Conservation (phyloP, 441 rosid genomes). For the Viola pubescens region DNA sequence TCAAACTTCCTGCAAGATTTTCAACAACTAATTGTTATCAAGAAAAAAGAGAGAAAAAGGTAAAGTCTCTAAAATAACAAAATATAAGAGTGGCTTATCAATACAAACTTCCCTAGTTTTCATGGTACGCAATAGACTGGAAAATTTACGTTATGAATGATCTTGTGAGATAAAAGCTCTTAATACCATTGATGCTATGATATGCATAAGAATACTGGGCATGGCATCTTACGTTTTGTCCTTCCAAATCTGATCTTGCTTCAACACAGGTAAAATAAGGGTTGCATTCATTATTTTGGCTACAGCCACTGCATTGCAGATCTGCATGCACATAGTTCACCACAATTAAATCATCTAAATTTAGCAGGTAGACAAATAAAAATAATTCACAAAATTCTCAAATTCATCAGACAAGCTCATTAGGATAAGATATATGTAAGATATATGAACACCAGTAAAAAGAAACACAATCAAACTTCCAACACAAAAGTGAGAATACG, state of each 20-base stretch:
- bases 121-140: no score
- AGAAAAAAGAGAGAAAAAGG: background rate
- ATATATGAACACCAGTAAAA: background rate
- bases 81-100: background rate
- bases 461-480: background rate
- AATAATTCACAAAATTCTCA: background rate
- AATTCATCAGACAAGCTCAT: no score
- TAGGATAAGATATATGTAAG: no score
- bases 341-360: conserved; percentile 3
- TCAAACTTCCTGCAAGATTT: conserved; percentile 72
- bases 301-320: conserved; percentile 98
- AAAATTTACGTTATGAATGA: background rate
- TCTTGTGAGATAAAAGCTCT: background rate
- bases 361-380: conserved; percentile 6
- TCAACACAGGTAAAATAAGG: conserved; percentile 88
- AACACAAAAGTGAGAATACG: background rate
- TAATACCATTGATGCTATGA: background rate
- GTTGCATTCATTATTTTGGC: conserved; percentile 98
- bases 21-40: background rate
- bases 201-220: background rate
- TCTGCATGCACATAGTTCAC: conserved; percentile 40
- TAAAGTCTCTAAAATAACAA: conserved; percentile 5
- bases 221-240: conserved; percentile 75
- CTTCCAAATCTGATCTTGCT: conserved; percentile 99
- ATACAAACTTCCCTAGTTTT: no score